A percentile compares a stretch with the other conserved stretches of the same genome.
Conservation (phyloP, 768 basidiomycete species). For the Xerocomellus dryophilus region DNA sequence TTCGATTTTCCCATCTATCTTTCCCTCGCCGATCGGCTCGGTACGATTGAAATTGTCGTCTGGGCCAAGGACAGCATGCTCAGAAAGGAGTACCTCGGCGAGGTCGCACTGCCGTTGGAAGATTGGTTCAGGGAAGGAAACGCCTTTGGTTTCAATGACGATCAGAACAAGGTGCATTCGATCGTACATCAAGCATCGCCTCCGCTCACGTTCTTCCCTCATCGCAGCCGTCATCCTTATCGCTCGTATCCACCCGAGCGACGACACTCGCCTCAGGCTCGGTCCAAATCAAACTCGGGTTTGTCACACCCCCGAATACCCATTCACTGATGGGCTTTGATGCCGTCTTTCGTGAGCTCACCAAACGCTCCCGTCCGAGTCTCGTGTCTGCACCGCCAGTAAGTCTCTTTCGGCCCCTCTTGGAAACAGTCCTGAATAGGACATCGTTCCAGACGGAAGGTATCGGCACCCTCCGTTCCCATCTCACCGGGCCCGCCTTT, state of each 20-base stretch:
- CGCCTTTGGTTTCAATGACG: conserved; percentile 53
- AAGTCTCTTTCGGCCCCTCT: conserved; percentile 26
- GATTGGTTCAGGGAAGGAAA: conserved; percentile 66
- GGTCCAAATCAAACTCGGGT: conserved; percentile 61
- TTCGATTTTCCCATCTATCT: conserved; percentile 88
- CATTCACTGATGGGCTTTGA: conserved; percentile 47
- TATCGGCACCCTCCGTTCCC: conserved; percentile 75
- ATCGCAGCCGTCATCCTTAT: conserved; percentile 44
- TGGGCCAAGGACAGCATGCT: conserved; percentile 90
- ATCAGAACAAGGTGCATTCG: conserved; percentile 61
- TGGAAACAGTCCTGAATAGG: neutral
- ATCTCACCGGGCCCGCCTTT: conserved; percentile 50
- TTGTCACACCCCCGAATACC: conserved; percentile 44
- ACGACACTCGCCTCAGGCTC: conserved; percentile 48
- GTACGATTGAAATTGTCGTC: conserved; percentile 77
- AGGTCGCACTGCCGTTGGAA: conserved; percentile 71
- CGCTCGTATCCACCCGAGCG: conserved; percentile 48
- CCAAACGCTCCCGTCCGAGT: conserved; percentile 60
- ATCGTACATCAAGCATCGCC: neutral
- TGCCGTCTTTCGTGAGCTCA: conserved; percentile 61
- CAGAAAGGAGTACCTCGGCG: conserved; percentile 92
- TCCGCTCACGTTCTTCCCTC: conserved; percentile 1
- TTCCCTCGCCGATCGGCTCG: conserved; percentile 67
- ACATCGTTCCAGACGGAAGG: conserved; percentile 64
- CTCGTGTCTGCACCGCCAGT: conserved; percentile 79